A percentile compares a stretch with the other conserved stretches of the same genome.
Conservation (phyloP, 345 rosid species). For the Hypericum androsaemum region DNA sequence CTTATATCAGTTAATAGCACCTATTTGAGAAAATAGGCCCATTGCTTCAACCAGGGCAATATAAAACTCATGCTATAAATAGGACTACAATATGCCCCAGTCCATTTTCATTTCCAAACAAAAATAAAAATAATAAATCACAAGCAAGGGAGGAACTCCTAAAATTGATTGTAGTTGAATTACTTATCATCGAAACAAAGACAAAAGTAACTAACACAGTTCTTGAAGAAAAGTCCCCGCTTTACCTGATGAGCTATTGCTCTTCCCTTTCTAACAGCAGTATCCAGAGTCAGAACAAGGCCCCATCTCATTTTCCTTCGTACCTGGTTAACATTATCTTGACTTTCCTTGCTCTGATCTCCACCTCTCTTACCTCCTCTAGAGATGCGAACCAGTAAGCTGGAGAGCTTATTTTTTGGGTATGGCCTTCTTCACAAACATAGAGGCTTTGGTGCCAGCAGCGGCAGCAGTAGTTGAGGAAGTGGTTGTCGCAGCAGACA, state of each 20-base stretch:
- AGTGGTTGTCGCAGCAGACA: conserved; percentile 29
- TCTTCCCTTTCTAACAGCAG: conserved; percentile 47
- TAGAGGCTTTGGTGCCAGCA: conserved; percentile 46
- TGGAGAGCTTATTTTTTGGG: conserved; percentile 85
- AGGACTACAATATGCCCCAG: conserved; percentile 27
- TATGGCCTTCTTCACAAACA: conserved; percentile 68
- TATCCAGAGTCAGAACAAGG: conserved; percentile 56
- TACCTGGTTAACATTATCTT: conserved; percentile 30
- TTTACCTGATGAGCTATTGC: conserved; percentile 80
- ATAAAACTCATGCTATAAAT: conserved; percentile 26
- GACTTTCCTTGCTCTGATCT: conserved; percentile 25
- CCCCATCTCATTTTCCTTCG: conserved; percentile 88
- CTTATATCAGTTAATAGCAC: conserved; percentile 55
- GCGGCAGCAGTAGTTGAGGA: conserved; percentile 25
- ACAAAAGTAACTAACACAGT: neutral
- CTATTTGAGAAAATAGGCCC: conserved; percentile 29
- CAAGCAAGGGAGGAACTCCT: too few species aligned
- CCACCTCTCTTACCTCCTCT: conserved; percentile 44
- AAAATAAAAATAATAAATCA: neutral
- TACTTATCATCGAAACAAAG: neutral
- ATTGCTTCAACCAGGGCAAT: conserved; percentile 31
- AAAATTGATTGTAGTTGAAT: too few species aligned
- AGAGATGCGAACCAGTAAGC: conserved; percentile 64
- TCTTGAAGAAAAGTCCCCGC: conserved; percentile 5
- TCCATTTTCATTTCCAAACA: conserved; percentile 10